phyloP scores from a whole-genome alignment of 2,329 filamentous ascomycete genomes.

The Ophiocordyceps camponoti-leonardi region DNA sequence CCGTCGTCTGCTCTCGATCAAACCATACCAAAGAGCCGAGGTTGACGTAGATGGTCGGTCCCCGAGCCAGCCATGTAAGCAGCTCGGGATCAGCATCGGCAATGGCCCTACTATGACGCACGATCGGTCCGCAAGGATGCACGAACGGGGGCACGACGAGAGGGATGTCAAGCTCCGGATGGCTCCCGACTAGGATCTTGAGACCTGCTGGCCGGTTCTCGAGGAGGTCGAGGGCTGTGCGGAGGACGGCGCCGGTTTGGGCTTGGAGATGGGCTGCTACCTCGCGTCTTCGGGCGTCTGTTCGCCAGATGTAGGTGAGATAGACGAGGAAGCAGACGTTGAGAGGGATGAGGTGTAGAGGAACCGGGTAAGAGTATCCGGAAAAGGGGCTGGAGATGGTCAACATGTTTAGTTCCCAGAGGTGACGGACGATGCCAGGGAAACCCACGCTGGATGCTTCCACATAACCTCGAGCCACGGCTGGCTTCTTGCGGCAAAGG shows the following conservation, averaged over 20 bases:
- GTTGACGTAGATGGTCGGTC: conserved; percentile 29
- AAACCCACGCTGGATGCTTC: conserved; percentile 20
- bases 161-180: conserved; percentile 21
- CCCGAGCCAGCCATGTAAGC: conserved; percentile 20
- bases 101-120: conserved; percentile 16
- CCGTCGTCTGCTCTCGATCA: conserved; percentile 15
- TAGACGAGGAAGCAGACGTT: conserved; percentile 22
- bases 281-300: conserved; percentile 5
- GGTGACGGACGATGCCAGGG: too few relatives aligned
- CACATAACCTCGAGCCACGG: conserved; percentile 15
- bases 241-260: conserved; percentile 5
- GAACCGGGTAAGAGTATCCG: conserved; percentile 26
- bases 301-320: conserved; percentile 6
- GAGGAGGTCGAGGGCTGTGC: conserved; percentile 8
- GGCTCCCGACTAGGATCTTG: conserved; percentile 10
- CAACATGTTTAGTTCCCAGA: too few relatives aligned
- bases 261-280: conserved; percentile 2
- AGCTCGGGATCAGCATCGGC: conserved; percentile 21
- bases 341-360: conserved; percentile 20
- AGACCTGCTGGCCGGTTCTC: conserved; percentile 4
- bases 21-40: conserved; percentile 22
- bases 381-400: conserved; percentile 23
- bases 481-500: conserved; percentile 21
- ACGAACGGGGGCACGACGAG: conserved; percentile 20
- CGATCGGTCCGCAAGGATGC: conserved; percentile 27